A percentile compares a stretch with the other conserved stretches of the same genome.
phyloP scores from a whole-genome alignment of 768 basidiomycete genomes.

The Collybia sp. region DNA sequence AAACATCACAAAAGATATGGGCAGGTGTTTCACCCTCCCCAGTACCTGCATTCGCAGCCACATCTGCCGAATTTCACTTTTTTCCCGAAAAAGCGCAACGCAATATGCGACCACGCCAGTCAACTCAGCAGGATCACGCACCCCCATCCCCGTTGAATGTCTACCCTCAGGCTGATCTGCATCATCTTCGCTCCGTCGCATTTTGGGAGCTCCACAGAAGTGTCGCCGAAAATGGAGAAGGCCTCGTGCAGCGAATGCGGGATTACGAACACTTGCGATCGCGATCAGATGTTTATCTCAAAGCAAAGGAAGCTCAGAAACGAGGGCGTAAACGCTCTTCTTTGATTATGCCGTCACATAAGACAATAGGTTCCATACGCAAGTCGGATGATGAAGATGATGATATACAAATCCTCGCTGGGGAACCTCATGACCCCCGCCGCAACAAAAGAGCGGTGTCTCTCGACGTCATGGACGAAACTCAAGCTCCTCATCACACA shows the following conservation, averaged over 20 bases:
- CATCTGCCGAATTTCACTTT: constrained; percentile 46
- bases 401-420: constrained; percentile 52
- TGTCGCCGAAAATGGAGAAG: constrained; percentile 60
- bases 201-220: constrained; percentile 63
- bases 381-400: constrained; percentile 45
- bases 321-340: constrained; percentile 37
- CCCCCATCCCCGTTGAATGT: constrained; percentile 3
- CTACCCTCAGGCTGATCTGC: constrained; percentile 25
- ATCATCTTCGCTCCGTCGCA: constrained; percentile 52
- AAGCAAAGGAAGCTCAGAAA: constrained; percentile 33
- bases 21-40: constrained; percentile 15
- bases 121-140: constrained; percentile 7
- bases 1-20: neutral
- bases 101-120: constrained; percentile 11
- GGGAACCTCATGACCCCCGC: constrained; percentile 21
- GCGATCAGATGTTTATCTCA: constrained; percentile 29
- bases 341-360: constrained; percentile 11
- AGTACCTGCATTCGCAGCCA: constrained; percentile 34
- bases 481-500: constrained; percentile 12
- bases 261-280: constrained; percentile 59
- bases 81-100: constrained; percentile 23
- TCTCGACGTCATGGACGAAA: constrained; percentile 35
- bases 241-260: constrained; percentile 68
- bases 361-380: constrained; percentile 15
- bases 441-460: constrained; percentile 41